Percentiles rank a stretch among this genome's conserved stretches.
Conservation (phyloP, 257 asterid genomes). For the Echites panduratus region DNA sequence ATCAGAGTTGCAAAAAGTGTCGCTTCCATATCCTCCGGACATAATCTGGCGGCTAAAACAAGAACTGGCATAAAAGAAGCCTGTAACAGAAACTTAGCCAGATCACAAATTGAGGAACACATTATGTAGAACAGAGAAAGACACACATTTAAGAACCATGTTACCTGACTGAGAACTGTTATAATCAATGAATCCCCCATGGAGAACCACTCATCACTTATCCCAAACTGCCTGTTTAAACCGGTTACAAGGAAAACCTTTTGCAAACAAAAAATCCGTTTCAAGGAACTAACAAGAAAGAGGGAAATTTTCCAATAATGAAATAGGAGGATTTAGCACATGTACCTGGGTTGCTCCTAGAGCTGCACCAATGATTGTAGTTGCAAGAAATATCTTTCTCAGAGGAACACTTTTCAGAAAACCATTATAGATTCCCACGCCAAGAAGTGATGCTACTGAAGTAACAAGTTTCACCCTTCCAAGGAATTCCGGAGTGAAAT, state of each 20-base stretch:
- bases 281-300: conserved; percentile 9
- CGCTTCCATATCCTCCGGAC: conserved; percentile 97
- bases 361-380: conserved; percentile 66
- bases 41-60: conserved; percentile 88
- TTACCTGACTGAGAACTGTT: conserved; percentile 94
- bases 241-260: conserved; percentile 91
- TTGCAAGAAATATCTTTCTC: conserved; percentile 69
- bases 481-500: conserved; percentile 92
- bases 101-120: neutral
- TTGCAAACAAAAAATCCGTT: conserved; percentile 12
- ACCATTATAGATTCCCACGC: conserved; percentile 89
- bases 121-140: neutral
- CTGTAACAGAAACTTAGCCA: conserved; percentile 30
- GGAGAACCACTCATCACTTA: conserved; percentile 95
- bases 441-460: conserved; percentile 80
- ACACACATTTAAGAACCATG: neutral
- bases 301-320: neutral
- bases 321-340: neutral
- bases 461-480: conserved; percentile 98
- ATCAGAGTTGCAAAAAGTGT: conserved; percentile 94
- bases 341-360: conserved; percentile 93
- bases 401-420: conserved; percentile 73
- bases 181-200: conserved; percentile 88
- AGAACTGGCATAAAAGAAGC: conserved; percentile 98
- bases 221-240: conserved; percentile 64